Conservation (phyloP, 768 basidiomycete species). For the Lactarius deliciosus region DNA sequence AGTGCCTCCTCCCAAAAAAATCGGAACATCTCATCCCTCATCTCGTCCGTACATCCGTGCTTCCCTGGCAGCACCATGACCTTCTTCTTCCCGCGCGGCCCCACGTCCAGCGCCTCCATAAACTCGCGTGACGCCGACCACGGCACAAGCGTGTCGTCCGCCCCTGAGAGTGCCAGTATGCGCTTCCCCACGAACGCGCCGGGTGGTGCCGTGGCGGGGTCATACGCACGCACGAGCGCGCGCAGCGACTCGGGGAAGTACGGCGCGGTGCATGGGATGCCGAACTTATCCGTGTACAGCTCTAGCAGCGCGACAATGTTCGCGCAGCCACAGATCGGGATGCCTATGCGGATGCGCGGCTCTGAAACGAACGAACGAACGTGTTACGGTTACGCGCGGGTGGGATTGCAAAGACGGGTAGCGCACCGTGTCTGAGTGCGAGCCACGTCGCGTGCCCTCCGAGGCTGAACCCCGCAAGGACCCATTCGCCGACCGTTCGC, state of each 20-base stretch:
- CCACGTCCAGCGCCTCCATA: conserved; percentile 36
- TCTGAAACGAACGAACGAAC: conserved; percentile 34
- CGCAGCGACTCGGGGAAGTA: conserved; percentile 57
- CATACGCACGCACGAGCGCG: conserved; percentile 46
- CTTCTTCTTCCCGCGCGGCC: conserved; percentile 35
- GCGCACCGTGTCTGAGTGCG: conserved; percentile 50
- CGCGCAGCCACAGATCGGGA: conserved; percentile 63
- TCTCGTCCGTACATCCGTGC: conserved; percentile 40
- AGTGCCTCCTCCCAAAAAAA: conserved; percentile 31
- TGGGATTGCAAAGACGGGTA: conserved; percentile 29
- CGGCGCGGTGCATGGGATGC: conserved; percentile 49
- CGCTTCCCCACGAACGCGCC: conserved; percentile 67
- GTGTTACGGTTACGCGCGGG: not conserved
- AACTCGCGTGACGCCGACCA: conserved; percentile 34
- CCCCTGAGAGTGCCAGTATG: conserved; percentile 69
- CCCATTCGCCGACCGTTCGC: conserved; percentile 62
- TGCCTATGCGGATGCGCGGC: conserved; percentile 43
- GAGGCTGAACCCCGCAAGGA: conserved; percentile 71
- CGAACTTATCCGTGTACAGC: conserved; percentile 49
- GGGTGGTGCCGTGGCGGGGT: conserved; percentile 49
- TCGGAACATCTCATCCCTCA: conserved; percentile 36
- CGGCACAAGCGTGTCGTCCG: conserved; percentile 41
- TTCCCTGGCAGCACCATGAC: conserved; percentile 36
- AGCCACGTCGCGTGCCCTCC: conserved; percentile 88
- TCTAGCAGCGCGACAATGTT: conserved; percentile 59